Base-by-base conservation (phyloP, 495 filamentous ascomycete genomes). In the Aspergillus olivimuriae region DNA sequence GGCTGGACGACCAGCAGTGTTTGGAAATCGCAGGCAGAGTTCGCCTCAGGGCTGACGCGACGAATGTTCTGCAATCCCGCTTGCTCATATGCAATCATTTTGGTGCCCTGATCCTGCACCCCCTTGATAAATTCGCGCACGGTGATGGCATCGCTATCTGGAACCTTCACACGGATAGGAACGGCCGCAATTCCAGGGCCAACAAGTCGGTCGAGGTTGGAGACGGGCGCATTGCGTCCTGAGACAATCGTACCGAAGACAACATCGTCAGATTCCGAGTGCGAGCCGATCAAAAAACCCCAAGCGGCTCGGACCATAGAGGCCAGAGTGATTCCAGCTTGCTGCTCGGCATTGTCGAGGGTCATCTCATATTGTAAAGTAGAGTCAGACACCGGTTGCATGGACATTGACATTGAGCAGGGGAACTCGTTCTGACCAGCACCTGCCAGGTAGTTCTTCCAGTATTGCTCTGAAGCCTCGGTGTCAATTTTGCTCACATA, bases 1-100 rank as follows among this genome's bases (percentile, higher is more conserved):
- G 71, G 63, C 36, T 77, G 70, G 9, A 81, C 59, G 4, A 74
- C 62, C 4, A 80, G 53, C n/a, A 79, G 50, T 39, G 62, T 76
- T 39, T 74, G 67, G 47, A 82, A 70, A 24, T 77, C 71, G 41
- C 75, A 79, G 2, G 78, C 79, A 28, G 66, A 56, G 32, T 63
- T 55, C 1, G 76, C 68, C 37, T 81, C 78, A 0, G 62, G 28
- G 34, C 67, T 74, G 18, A 82, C 49, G 3, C 57, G 56, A 26
- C 69, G 58, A 39, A 86, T 84, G 39, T 80, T 65, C 51, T 73
- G 69, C 5, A 78, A 47, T 7, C 73, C 73, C 9, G 56, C 40
- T 20, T 76, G 73, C 39, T 77, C 65, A 41, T 63, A 68, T 2
- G 60, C 41, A n/a, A 68, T 63, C 51, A 74, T 63, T n/a, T 58